Evolutionary conservation across 2,329 filamentous ascomycete species (phyloP), one percentile per base, ranked within the genome.

Genomic region (Fusarium illudens): DNA sequence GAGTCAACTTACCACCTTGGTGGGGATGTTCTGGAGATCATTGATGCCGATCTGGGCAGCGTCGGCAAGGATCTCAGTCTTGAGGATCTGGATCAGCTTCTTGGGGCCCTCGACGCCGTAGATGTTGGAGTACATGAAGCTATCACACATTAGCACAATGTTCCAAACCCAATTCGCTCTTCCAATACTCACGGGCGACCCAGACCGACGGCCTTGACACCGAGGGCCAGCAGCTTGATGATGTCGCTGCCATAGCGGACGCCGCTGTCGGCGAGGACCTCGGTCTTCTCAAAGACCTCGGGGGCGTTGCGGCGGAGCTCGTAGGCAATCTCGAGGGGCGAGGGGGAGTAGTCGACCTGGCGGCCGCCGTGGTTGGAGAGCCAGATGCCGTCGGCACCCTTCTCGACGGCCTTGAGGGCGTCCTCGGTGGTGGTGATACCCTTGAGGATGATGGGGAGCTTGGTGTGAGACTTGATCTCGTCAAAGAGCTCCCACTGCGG

Each of bases 81-180:
- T 84, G 62, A 86, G 74, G 19, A 86, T 80, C 53, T 81, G 72
- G 54, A 85, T 82, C 6, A 78, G 78, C 75, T 80, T 81, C 57
- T 75, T 75, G 4, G 86, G 83, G 20, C 84, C 84, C 20, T 80
- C 78, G 5, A 78, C 74, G 4, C 84, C 84, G 67, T 83, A 86
- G 34, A 81, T 73, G 67, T 85, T 85, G 50, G 82, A 79, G 71
- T 80, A 86, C 81, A 86, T 84, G 70, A 84, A 79, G 1, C 73
- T 73, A 3, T 0, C 13, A 12, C 0, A 10, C 3, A 17, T 67
- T 11, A 60, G 42, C 4, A 25, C 8, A 1, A 2, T 11, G n/a
- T 9, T 10, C 2, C 3, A 15, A 8, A 3, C 10, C n/a, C n/a
- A n/a, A 2, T 3, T 15, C 17, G n/a, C 2, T 11, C 1, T 3